A percentile compares a stretch with the other conserved stretches of the same genome.
phyloP scores from a whole-genome alignment of 2,329 filamentous ascomycete genomes.

The Dactylellina haptotyla region DNA sequence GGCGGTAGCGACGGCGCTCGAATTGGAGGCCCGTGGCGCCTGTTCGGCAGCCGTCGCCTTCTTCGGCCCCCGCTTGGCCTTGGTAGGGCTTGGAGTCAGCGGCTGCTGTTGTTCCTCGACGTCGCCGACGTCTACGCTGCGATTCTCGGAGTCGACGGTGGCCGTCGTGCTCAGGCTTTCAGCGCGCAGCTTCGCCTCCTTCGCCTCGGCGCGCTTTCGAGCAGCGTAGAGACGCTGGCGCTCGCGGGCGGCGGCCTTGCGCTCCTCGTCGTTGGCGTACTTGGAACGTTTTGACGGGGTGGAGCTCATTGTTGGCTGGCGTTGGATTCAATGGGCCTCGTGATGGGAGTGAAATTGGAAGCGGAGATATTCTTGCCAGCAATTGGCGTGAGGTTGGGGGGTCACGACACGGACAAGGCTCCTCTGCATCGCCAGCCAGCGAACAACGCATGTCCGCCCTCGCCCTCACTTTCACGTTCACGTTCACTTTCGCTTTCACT shows the following conservation, averaged over 20 bases:
- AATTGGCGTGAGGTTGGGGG: too few relatives aligned
- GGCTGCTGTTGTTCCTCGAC: neutral
- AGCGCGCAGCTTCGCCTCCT: constrained; percentile 38
- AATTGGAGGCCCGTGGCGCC: too few relatives aligned
- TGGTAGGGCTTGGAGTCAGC: constrained; percentile 10
- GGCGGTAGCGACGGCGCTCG: neutral
- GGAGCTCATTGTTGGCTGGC: constrained; percentile 24
- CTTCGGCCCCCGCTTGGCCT: constrained; percentile 21
- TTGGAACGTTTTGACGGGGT: constrained; percentile 42
- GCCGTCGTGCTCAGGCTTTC: constrained; percentile 2
- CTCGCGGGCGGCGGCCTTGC: constrained; percentile 49
- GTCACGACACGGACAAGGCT: neutral
- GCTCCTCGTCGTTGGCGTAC: constrained; percentile 51
- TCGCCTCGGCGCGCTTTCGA: constrained; percentile 48
- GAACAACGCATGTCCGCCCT: neutral
- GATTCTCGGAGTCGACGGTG: neutral
- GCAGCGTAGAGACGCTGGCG: constrained; percentile 47
- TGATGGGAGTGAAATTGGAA: neutral
- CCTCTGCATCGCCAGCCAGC: neutral
- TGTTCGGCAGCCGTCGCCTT: neutral
- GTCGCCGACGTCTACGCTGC: neutral
- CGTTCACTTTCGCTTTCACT: too few relatives aligned
- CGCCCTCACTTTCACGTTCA: too few relatives aligned
- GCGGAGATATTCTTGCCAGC: too few relatives aligned
- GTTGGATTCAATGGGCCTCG: neutral